phyloP scores from a whole-genome alignment of 106 monocot genomes.

The Posidonia australis region DNA sequence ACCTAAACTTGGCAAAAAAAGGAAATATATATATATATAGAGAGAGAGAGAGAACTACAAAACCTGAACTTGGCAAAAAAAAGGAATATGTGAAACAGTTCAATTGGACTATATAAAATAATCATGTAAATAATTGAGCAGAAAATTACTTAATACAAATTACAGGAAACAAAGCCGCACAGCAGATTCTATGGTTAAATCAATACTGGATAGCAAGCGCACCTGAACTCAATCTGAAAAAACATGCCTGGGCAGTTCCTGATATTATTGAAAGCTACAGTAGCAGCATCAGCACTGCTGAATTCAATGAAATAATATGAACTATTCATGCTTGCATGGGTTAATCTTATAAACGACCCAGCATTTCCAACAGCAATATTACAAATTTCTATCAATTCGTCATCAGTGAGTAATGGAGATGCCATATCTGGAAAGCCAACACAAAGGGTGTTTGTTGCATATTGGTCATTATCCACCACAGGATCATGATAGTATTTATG shows the following conservation, averaged over 20 bases:
- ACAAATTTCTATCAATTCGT: conserved; percentile 21
- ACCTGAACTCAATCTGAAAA: conserved; percentile 34
- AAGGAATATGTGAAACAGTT: neutral
- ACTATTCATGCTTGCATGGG: conserved; percentile 6
- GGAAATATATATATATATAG: no score
- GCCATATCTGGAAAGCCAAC: conserved; percentile 13
- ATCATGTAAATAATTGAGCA: neutral
- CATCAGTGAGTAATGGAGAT: conserved; percentile 13
- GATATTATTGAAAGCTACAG: conserved; percentile 17
- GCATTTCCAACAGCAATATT: conserved; percentile 23
- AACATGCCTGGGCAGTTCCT: conserved; percentile 18
- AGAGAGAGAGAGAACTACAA: no score
- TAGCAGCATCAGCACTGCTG: conserved; percentile 25
- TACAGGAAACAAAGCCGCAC: neutral
- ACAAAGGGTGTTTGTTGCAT: conserved; percentile 15
- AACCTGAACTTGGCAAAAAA: no score
- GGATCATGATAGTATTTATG: conserved; percentile 1
- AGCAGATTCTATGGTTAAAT: neutral
- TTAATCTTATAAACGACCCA: conserved; percentile 24
- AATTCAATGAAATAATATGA: conserved; percentile 24
- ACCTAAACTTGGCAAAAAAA: no score
- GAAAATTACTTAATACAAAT: neutral
- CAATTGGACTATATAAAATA: no score
- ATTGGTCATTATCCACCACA: conserved; percentile 11
- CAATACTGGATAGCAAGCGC: neutral